These are phyloP conservation scores for Martiniozyma asiatica DNA, from an alignment of 1,139 yeast genomes.

Conservation along the genomic window DNA sequence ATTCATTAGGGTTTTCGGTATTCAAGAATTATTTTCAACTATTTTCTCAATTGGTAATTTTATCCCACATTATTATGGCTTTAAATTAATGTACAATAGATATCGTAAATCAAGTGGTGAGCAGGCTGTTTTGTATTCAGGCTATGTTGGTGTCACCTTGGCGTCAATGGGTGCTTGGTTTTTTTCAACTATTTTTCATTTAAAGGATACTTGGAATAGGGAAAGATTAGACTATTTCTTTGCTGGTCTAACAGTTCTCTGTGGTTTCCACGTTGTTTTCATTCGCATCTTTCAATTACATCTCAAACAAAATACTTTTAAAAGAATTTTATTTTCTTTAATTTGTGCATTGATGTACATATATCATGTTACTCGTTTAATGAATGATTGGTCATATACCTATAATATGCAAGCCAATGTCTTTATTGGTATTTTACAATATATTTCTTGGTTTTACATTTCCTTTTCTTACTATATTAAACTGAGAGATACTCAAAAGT, in stretches of 20 bases:
- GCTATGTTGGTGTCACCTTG: constrained; percentile 35
- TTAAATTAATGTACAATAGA: constrained; percentile 24
- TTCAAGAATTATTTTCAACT: constrained; percentile 79
- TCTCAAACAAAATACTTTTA: constrained; percentile 32
- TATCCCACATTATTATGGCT: constrained; percentile 60
- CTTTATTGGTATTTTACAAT: constrained; percentile 63
- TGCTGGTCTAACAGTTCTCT: constrained; percentile 79
- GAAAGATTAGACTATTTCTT: constrained; percentile 85
- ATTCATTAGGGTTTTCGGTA: constrained; percentile 56
- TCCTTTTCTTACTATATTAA: constrained; percentile 7
- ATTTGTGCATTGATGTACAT: constrained; percentile 39
- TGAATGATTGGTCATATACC: constrained; percentile 76
- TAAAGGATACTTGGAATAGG: constrained; percentile 68
- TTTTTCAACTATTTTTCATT: constrained; percentile 75
- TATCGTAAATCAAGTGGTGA: constrained; percentile 15
- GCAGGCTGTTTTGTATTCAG: constrained; percentile 25
- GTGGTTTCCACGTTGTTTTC: constrained; percentile 61
- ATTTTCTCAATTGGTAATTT: constrained; percentile 73
- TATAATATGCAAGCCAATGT: constrained; percentile 92
- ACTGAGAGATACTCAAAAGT: constrained; percentile 18
- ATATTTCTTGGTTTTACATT: constrained; percentile 34
- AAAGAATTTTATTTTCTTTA: constrained; percentile 26
- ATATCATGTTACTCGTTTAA: constrained; percentile 55
- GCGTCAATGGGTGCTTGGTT: constrained; percentile 83
- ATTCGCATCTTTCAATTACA: constrained; percentile 48